Percentiles rank a stretch among this genome's conserved stretches.
phyloP scores from a whole-genome alignment of 1,139 yeast genomes.

The Suhomyces choctaworum region DNA sequence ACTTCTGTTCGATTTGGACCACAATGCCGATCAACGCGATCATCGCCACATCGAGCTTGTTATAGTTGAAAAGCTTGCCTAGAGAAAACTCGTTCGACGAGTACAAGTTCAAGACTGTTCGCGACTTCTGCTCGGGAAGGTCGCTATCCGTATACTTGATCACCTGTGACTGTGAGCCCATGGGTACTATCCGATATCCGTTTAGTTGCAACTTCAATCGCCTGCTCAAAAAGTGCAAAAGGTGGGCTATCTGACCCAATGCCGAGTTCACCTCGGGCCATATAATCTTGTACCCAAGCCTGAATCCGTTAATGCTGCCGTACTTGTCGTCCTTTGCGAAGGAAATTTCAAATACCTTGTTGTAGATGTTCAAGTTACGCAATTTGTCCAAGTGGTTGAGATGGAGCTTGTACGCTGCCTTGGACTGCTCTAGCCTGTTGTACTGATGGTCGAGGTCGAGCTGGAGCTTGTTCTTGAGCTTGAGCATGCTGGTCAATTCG shows the following conservation, averaged over 20 bases:
- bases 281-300: slow-evolving; percentile 74
- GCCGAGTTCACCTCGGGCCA: slow-evolving; percentile 96
- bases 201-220: slow-evolving; percentile 56
- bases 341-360: slow-evolving; percentile 78
- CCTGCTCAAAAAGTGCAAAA: slow-evolving; percentile 64
- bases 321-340: slow-evolving; percentile 66
- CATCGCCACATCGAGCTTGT: slow-evolving; percentile 74
- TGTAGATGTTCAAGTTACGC: slow-evolving; percentile 75
- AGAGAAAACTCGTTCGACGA: slow-evolving; percentile 68
- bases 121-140: slow-evolving; percentile 8
- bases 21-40: slow-evolving; percentile 69
- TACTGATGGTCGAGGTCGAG: slow-evolving; percentile 48
- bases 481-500: slow-evolving; percentile 47
- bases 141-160: slow-evolving; percentile 43
- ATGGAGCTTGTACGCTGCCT: slow-evolving; percentile 61
- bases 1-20: slow-evolving; percentile 52
- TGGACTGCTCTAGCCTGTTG: slow-evolving; percentile 58
- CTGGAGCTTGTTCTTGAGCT: slow-evolving; percentile 52
- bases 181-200: slow-evolving; percentile 69
- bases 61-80: slow-evolving; percentile 68
- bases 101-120: slow-evolving; percentile 48
- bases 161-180: slow-evolving; percentile 83
- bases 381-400: slow-evolving; percentile 66
- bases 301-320: slow-evolving; percentile 83
- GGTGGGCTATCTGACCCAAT: slow-evolving; percentile 76